Percentiles rank a stretch among this genome's conserved stretches.
Conservation (phyloP, 371 early-diverging fungal species). For the Choanephora cucurbitarum region DNA sequence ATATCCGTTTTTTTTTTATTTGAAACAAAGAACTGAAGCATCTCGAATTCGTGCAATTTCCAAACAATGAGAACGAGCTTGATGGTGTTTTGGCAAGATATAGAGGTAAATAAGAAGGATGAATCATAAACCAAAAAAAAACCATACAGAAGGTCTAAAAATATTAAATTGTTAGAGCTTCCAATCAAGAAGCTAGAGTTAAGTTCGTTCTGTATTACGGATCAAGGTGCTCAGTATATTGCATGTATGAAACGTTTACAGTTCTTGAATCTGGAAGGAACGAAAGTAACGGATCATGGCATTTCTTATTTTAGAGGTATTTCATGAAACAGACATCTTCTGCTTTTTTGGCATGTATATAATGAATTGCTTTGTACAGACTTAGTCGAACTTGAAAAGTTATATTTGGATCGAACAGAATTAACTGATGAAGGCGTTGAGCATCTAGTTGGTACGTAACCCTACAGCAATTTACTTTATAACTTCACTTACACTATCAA, state of each 20-base stretch:
- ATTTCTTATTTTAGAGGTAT: slow-evolving; percentile 30
- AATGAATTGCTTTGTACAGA: slow-evolving; percentile 16
- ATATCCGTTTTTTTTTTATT: background rate
- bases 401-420: slow-evolving; percentile 41
- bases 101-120: slow-evolving; percentile 34
- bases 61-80: slow-evolving; percentile 40
- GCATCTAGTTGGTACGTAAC: slow-evolving; percentile 20
- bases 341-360: too few relatives aligned
- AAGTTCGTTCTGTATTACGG: slow-evolving; percentile 37
- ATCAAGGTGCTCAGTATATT: slow-evolving; percentile 33
- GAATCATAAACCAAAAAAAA: background rate
- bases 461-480: too few relatives aligned
- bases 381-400: slow-evolving; percentile 33
- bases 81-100: slow-evolving; percentile 34
- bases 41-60: slow-evolving; percentile 37
- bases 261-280: slow-evolving; percentile 37
- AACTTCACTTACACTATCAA: background rate
- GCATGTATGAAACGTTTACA: slow-evolving; percentile 33
- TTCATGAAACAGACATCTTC: too few relatives aligned
- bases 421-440: slow-evolving; percentile 36
- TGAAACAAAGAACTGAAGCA: slow-evolving; percentile 22
- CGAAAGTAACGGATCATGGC: slow-evolving; percentile 45
- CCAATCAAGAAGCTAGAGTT: slow-evolving; percentile 38
- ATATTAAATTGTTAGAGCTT: slow-evolving; percentile 18
- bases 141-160: background rate